These are phyloP conservation scores for Hirschioporus abietinus DNA, from an alignment of 768 basidiomycete genomes.

Conservation along the genomic window DNA sequence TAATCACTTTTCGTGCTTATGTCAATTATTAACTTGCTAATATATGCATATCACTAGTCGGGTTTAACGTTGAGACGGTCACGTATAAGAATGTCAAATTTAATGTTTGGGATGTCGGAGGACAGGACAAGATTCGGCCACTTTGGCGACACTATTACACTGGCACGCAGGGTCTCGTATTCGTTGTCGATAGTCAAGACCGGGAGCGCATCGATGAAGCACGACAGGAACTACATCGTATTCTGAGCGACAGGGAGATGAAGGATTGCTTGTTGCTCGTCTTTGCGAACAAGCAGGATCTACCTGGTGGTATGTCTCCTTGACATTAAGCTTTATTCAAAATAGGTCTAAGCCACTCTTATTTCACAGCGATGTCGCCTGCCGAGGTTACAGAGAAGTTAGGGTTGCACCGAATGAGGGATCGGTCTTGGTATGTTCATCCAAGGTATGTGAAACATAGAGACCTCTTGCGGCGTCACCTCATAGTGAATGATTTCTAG, in stretches of 20 bases:
- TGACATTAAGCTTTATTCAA: neutral
- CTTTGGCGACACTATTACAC: constrained; percentile 99
- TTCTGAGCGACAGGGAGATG: constrained; percentile 97
- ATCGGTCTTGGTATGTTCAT: constrained; percentile 98
- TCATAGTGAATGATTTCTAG: constrained; percentile 32
- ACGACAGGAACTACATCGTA: constrained; percentile 90
- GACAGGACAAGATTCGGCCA: constrained; percentile 99
- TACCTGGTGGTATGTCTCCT: constrained; percentile 79
- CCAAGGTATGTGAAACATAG: constrained; percentile 63
- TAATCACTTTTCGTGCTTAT: constrained; percentile 26
- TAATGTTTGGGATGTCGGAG: constrained; percentile 96
- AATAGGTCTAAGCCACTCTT: neutral
- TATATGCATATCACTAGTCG: constrained; percentile 45
- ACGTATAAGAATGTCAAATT: constrained; percentile 98
- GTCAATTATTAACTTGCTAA: neutral
- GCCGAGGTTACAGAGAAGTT: constrained; percentile 98
- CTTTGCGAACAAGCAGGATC: constrained; percentile 99
- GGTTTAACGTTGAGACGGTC: constrained; percentile 99
- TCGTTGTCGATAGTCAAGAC: constrained; percentile 97
- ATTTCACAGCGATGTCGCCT: constrained; percentile 85
- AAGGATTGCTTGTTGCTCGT: constrained; percentile 94
- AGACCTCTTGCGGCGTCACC: neutral
- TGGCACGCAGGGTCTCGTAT: constrained; percentile 96
- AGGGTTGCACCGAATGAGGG: constrained; percentile 92
- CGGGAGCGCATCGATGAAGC: constrained; percentile 95